Evolutionary conservation across 306 rosid species (phyloP), one percentile per base, ranked within the genome.

Genomic region (Aeschynomene evenia): DNA sequence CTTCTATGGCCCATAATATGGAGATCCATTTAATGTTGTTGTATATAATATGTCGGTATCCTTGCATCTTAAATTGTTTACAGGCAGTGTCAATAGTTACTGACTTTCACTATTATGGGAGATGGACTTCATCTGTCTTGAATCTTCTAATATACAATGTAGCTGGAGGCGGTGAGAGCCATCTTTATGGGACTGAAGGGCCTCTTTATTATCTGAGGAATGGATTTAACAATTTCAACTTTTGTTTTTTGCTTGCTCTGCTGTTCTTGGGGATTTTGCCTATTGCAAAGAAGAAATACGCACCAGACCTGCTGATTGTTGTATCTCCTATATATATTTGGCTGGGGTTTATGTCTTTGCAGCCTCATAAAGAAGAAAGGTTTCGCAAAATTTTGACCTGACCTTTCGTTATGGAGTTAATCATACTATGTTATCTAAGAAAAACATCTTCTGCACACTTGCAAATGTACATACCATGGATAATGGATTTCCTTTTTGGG

Each of bases 311-410:
- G 79, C 79, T 95, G 69, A 81, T 95, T 77, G 90, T 91, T 58
- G 86, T 95, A 70, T 95, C 96, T 18, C 97, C 99, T 5, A 2
- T 89, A 33, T 95, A 88, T 79, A 77, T 95, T 75, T 95, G 97
- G 97, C 83, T 95, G 83, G 91, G 71, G 5, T 91, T 95, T 77
- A 95, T 91, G 97, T 89, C 99, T 58, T 81, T 91, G 91, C 99
- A 85, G 78, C 92, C 96, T 42, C 99, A 95, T 80, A 95, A 95
- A 79, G 99, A 95, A 81, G 99, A 95, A 85, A 89, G 99, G 99
- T 94, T 53, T 21, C 80, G 19, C 61, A 40, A 49, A 16, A 4
- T 33, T 52, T 55, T 67, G 23, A 52, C 51, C 14, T 54, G 60
- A 40, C 52, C 65, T 76, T 77, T 31, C 64, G 15, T 70, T 80